Percentiles rank a stretch among this genome's conserved stretches.
Evolutionary conservation across 805 yeast genomes (phyloP).

Genomic region (Teunomyces atbi): DNA sequence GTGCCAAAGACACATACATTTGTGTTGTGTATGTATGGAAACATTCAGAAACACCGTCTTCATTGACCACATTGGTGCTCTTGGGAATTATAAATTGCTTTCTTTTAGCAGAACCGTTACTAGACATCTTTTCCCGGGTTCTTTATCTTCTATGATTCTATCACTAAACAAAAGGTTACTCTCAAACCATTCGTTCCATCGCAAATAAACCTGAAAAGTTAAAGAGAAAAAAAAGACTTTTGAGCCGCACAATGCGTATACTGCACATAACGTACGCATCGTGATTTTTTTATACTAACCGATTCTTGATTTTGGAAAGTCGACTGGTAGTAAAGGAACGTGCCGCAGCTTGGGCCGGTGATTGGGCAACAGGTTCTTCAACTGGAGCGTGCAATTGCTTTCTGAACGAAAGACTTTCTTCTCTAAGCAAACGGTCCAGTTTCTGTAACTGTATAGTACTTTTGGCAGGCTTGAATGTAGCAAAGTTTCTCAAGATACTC

Average conservation of each 20-base stretch:
- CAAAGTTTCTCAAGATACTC: constrained; percentile 38
- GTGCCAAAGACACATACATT: constrained; percentile 85
- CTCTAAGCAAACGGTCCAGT: constrained; percentile 38
- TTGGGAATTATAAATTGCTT: constrained; percentile 18
- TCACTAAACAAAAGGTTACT: neutral
- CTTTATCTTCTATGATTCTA: neutral
- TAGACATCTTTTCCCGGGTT: neutral
- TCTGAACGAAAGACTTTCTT: constrained; percentile 37
- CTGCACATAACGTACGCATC: neutral
- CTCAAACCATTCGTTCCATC: neutral
- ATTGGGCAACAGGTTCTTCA: constrained; percentile 3
- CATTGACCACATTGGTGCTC: constrained; percentile 37
- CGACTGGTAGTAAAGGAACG: constrained; percentile 9
- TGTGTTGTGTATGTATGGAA: constrained; percentile 60
- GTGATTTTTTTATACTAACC: constrained; percentile 13
- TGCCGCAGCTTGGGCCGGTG: constrained; percentile 2
- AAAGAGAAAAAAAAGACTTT: neutral
- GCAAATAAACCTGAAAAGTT: constrained; percentile 3
- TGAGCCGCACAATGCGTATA: constrained; percentile 1
- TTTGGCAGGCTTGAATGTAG: constrained; percentile 23
- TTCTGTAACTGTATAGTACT: constrained; percentile 20
- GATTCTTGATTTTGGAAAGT: constrained; percentile 20
- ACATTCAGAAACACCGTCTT: constrained; percentile 60
- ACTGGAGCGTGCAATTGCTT: constrained; percentile 11
- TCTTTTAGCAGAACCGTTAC: constrained; percentile 13